Percentiles rank a stretch among this genome's conserved stretches.
Evolutionary conservation across 164 flowering plant genomes (phyloP).

Genomic region (Berberis thunbergii): DNA sequence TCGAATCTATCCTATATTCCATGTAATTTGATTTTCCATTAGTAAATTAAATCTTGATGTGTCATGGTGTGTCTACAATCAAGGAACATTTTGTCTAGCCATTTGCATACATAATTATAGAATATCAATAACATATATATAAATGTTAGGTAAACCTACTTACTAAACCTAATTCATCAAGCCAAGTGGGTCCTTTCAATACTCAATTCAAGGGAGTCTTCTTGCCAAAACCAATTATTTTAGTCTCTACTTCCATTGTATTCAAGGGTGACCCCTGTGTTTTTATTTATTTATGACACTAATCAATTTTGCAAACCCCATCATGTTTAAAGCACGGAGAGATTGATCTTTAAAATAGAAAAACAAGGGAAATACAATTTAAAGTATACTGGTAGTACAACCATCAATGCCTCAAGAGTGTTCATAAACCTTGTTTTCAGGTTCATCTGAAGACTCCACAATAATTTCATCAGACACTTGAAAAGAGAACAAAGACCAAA

Average conservation of each 20-base stretch:
- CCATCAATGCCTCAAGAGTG: too few relatives aligned
- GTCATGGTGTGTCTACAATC: slow-evolving; percentile 20
- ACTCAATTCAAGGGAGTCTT: slow-evolving; percentile 2
- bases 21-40: neutral
- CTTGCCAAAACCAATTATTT: slow-evolving; percentile 5
- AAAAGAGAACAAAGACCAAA: too few relatives aligned
- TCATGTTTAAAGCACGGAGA: too few relatives aligned
- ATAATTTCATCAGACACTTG: too few relatives aligned
- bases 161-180: slow-evolving; percentile 15
- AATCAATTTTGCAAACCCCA: too few relatives aligned
- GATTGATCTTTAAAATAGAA: too few relatives aligned
- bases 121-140: neutral
- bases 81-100: slow-evolving; percentile 29
- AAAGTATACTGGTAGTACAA: too few relatives aligned
- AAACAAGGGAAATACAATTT: too few relatives aligned
- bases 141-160: slow-evolving; percentile 36
- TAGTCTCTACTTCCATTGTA: neutral
- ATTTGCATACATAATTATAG: slow-evolving; percentile 4
- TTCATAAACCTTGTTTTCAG: too few relatives aligned
- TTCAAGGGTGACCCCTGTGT: neutral
- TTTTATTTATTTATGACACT: too few relatives aligned
- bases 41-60: neutral
- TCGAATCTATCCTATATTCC: neutral
- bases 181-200: slow-evolving; percentile 18
- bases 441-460: too few relatives aligned